Evolutionary conservation across 345 rosid genomes (phyloP), one percentile per base, ranked within the genome.

Genomic region (Mallotus nudiflorus): DNA sequence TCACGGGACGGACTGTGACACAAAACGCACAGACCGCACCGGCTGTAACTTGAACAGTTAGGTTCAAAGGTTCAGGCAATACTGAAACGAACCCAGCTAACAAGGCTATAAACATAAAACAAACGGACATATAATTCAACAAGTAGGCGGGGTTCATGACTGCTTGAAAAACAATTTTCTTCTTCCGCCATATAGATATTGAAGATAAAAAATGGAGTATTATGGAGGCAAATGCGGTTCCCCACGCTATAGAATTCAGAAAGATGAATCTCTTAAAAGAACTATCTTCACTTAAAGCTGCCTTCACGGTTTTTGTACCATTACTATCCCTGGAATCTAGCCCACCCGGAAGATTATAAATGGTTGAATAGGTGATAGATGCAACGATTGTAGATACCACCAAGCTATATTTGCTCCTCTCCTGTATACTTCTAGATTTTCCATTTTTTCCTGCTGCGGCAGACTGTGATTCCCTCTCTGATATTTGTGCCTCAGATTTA

Each of bases 311-410:
- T 24, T 28, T 6, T 39, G 19, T 52, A n/a, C n/a, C 51, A 10
- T 46, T 14, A n/a, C 19, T 16, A 14, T 46, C 51, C 1, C n/a
- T 46, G 51, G 9, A 46, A 62, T 25, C 7, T n/a, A n/a, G n/a
- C 33, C 37, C 71, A 22, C 29, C 49, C 19, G 62, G 35, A 16
- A 45, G 1, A 22, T 14, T 35, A 54, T 44, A 19, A 16, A 33
- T 11, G 4, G 65, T 64, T 24, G 25, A 22, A 33, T 42, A 56
- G 37, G 39, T 33, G 44, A 16, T 40, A 37, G 66, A 35, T 33
- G 73, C 73, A 37, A 70, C n/a, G 15, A 50, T 61, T 10, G 66
- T 33, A 20, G 67, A 58, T 24, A 48, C 66, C 27, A 61, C 46
- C 1, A 70, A 22, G 59, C 60, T 20, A 14, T 22, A n/a, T 20